Evolutionary conservation across 2,329 filamentous ascomycete genomes (phyloP).

Genomic region (Cladosporium sp.): DNA sequence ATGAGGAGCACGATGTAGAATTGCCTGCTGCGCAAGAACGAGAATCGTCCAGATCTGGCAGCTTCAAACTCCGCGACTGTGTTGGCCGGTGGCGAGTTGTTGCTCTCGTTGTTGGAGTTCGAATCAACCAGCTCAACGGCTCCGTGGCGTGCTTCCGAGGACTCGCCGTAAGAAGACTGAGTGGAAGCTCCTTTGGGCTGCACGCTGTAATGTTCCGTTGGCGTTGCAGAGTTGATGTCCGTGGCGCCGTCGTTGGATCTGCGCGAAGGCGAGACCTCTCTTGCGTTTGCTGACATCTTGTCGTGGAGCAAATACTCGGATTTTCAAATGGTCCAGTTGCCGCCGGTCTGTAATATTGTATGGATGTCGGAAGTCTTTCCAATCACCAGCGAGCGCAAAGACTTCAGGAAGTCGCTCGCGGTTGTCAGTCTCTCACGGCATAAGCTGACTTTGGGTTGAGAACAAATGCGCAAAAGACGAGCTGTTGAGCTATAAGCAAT

Average conservation of each 20-base stretch:
- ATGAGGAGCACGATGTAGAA: slow-evolving; percentile 83
- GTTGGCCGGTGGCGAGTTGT: slow-evolving; percentile 36
- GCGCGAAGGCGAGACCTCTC: slow-evolving; percentile 1
- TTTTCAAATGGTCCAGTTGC: neutral
- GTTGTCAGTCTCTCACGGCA: slow-evolving; percentile 20
- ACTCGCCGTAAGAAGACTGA: slow-evolving; percentile 24
- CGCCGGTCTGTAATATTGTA: neutral
- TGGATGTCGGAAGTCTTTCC: slow-evolving; percentile 47
- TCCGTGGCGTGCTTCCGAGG: slow-evolving; percentile 34
- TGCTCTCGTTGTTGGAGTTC: slow-evolving; percentile 21
- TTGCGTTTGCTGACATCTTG: slow-evolving; percentile 21
- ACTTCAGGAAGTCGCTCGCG: slow-evolving; percentile 58
- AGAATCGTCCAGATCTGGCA: slow-evolving; percentile 52
- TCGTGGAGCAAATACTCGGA: neutral
- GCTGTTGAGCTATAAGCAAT: slow-evolving; percentile 7
- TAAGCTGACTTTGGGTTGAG: neutral
- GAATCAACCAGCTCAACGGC: slow-evolving; percentile 38
- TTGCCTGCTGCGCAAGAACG: slow-evolving; percentile 78
- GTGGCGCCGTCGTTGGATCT: slow-evolving; percentile 15
- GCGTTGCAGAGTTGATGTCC: slow-evolving; percentile 20
- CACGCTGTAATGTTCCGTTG: slow-evolving; percentile 34
- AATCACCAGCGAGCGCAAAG: slow-evolving; percentile 54
- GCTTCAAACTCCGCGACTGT: slow-evolving; percentile 43
- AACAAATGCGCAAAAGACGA: neutral
- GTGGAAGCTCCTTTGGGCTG: slow-evolving; percentile 29